Conservation (phyloP, 2,329 filamentous ascomycete genomes). For the Huntiella savannae region DNA sequence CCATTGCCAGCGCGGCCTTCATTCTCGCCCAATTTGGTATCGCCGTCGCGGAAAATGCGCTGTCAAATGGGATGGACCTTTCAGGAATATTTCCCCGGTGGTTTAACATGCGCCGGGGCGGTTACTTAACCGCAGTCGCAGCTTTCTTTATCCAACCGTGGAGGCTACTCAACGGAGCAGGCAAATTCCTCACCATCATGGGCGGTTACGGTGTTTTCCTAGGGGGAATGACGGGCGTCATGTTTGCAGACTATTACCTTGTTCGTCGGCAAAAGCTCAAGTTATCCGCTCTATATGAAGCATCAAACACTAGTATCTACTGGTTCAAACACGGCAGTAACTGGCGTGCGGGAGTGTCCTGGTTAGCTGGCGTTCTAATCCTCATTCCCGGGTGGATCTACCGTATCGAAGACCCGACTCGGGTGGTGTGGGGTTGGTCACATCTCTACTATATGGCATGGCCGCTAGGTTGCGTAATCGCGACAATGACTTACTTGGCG, state of each 20-base stretch:
- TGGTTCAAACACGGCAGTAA: constrained; percentile 23
- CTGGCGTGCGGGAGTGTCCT: constrained; percentile 24
- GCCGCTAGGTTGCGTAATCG: constrained; percentile 14
- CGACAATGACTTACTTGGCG: constrained; percentile 12
- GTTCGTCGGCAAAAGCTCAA: constrained; percentile 21
- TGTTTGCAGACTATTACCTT: constrained; percentile 22
- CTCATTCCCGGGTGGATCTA: constrained; percentile 24
- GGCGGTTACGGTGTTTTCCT: constrained; percentile 19
- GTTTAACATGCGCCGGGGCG: constrained; percentile 11
- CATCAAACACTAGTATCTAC: constrained; percentile 21
- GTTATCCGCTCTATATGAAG: constrained; percentile 22
- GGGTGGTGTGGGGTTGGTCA: constrained; percentile 14
- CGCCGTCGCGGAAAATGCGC: constrained; percentile 10
- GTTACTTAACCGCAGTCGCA: constrained; percentile 5
- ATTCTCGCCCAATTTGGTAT: constrained; percentile 24
- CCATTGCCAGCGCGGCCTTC: constrained; percentile 17
- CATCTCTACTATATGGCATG: constrained; percentile 16
- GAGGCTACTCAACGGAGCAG: constrained; percentile 18
- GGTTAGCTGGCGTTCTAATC: constrained; percentile 22
- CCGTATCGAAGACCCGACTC: constrained; percentile 14
- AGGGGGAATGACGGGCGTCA: constrained; percentile 23
- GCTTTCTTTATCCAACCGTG: constrained; percentile 14
- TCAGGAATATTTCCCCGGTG: constrained; percentile 10
- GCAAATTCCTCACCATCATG: constrained; percentile 18
- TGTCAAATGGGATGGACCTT: constrained; percentile 11